phyloP scores from a whole-genome alignment of 2,329 filamentous ascomycete genomes.

The Neofusicoccum umdonicola region DNA sequence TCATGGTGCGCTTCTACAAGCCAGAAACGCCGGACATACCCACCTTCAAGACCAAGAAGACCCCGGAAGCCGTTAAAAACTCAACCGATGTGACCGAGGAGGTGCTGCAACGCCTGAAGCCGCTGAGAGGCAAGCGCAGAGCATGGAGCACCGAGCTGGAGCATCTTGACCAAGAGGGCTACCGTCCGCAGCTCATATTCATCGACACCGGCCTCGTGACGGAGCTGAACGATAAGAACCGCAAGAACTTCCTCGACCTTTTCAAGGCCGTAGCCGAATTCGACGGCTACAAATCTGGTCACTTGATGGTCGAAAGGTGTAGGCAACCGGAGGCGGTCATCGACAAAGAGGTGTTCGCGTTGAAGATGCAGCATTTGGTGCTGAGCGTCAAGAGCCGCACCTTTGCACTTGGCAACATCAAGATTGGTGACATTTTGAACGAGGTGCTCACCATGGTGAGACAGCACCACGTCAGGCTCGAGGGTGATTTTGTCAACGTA shows the following conservation, averaged over 20 bases:
- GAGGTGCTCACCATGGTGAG: conserved; percentile 90
- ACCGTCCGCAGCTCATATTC: conserved; percentile 90
- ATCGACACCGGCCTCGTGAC: conserved; percentile 97
- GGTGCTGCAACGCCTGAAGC: conserved; percentile 75
- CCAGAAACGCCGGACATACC: conserved; percentile 66
- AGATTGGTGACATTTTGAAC: conserved; percentile 92
- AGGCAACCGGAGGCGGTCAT: conserved; percentile 88
- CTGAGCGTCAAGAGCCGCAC: conserved; percentile 86
- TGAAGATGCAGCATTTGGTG: conserved; percentile 96
- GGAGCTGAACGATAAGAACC: conserved; percentile 82
- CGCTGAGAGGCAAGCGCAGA: conserved; percentile 63
- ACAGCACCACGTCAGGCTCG: conserved; percentile 84
- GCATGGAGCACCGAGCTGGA: conserved; percentile 74
- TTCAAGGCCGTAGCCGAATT: conserved; percentile 97
- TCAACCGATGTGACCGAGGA: conserved; percentile 80
- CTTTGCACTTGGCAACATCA: conserved; percentile 87
- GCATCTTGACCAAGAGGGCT: conserved; percentile 81
- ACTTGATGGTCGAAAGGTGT: conserved; percentile 94
- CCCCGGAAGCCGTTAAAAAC: conserved; percentile 37
- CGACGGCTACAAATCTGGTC: conserved; percentile 90
- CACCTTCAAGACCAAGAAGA: conserved; percentile 37
- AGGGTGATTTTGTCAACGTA: conserved; percentile 98
- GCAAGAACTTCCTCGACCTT: conserved; percentile 87
- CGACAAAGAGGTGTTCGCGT: conserved; percentile 83
- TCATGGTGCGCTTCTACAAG: conserved; percentile 98